These are phyloP conservation scores for Candida ortonii DNA, from an alignment of 805 yeast genomes.

Conservation along the genomic window DNA sequence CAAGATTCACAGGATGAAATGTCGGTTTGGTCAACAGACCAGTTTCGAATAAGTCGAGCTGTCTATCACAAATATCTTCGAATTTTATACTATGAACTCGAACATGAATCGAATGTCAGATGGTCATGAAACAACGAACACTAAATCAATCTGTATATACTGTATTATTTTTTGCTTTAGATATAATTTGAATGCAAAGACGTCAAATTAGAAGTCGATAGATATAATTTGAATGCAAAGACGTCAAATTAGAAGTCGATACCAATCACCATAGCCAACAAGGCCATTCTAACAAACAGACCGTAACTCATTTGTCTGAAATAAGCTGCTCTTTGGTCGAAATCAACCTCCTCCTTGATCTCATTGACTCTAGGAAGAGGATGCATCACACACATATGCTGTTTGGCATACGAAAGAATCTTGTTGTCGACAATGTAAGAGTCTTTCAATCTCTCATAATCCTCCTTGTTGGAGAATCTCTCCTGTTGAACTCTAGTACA, in stretches of 20 bases:
- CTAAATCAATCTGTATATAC: too few species aligned
- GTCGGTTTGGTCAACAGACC: too few species aligned
- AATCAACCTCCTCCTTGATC: constrained; percentile 97
- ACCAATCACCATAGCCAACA: constrained; percentile 96
- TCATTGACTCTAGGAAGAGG: constrained; percentile 97
- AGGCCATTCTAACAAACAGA: constrained; percentile 96
- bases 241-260: constrained; percentile 58
- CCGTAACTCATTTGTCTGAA: constrained; percentile 99
- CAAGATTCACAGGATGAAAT: too few species aligned
- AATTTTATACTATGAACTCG: too few species aligned
- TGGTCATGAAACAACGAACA: too few species aligned
- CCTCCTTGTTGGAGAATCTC: constrained; percentile 72
- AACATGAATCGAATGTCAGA: too few species aligned
- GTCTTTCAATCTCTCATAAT: constrained; percentile 87
- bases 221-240: too few species aligned
- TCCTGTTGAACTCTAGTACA: constrained; percentile 98
- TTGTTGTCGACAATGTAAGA: constrained; percentile 89
- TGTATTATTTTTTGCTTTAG: too few species aligned
- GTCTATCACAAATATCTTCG: constrained; percentile 1
- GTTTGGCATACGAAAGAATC: constrained; percentile 87
- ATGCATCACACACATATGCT: constrained; percentile 98
- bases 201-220: too few species aligned
- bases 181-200: too few species aligned
- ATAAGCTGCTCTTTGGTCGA: constrained; percentile 98
- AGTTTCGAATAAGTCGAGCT: not conserved